Evolutionary conservation across 225 moss, liverwort and hornwort genomes (phyloP), one percentile per base, ranked within the genome.

Genomic region (Bryoerythrophyllum caledonicum): DNA sequence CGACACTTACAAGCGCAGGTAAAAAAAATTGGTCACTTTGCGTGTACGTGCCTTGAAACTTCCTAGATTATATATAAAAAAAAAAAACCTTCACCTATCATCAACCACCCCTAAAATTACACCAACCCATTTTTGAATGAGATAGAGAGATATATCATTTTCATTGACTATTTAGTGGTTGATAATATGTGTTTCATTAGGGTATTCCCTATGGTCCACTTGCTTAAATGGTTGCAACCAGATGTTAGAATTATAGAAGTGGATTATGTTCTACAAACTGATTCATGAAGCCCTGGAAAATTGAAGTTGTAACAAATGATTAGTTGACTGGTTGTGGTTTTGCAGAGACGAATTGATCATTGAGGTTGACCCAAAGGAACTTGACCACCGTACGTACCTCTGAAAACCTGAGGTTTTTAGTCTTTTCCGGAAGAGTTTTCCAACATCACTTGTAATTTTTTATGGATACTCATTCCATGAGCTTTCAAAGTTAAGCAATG

Each of bases 1-100:
- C 14, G 90, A 91, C 26, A 91, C 89, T 0, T 94, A 88, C 75
- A 94, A 94, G 83, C 91, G 93, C 83, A 92, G 90, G 90, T 84
- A 68, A 27, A 1, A 70, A 20, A 1, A 70, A 20, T 64, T 70
- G 46, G 30, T 32, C 28, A 46, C 51, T 68, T 63, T 62, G 10
- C 60, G 43, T 54, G 32, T 52, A 49, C 65, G 46, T 23, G 58
- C 10, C 23, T 15, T 67, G 27, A n/a, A 34, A 51, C 30, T 24
- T 78, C 14, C 2, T 32, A 49, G 48, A 49, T 17, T n/a, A n/a
- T n/a, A n/a, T n/a, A n/a, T n/a, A n/a, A n/a, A 19, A 17, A 49
- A 17, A 49, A 17, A 49, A 17, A 49, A 49, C 19, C 19, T 17
- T 49, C 48, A 49, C 48, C 6, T 49, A 7, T 17, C 7, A 5